A percentile compares a stretch with the other conserved stretches of the same genome.
Evolutionary conservation across 2,329 filamentous ascomycete species (phyloP).

Genomic region (Geosmithia flava): DNA sequence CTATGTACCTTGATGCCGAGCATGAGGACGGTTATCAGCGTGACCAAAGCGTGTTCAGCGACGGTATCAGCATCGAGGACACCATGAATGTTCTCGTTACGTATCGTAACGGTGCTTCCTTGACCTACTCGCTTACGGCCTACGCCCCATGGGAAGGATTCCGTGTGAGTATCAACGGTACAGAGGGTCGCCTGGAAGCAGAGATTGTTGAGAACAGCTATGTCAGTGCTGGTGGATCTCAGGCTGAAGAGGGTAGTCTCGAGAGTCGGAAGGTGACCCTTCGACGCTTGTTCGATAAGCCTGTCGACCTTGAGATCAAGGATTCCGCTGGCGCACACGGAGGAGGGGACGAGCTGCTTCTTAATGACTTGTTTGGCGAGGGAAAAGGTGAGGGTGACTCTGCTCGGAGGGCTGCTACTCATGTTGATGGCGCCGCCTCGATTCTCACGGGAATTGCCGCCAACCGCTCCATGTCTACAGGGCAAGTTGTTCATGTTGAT

Average conservation of each 20-base stretch:
- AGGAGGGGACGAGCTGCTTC: constrained; percentile 43
- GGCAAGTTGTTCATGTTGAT: constrained; percentile 42
- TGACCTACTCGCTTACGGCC: constrained; percentile 47
- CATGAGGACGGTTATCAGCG: constrained; percentile 50
- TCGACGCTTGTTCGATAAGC: constrained; percentile 42
- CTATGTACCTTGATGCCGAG: constrained; percentile 49
- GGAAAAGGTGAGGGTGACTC: constrained; percentile 10
- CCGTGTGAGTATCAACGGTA: constrained; percentile 45
- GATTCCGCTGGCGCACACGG: constrained; percentile 44
- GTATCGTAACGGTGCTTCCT: constrained; percentile 41
- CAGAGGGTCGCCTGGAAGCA: constrained; percentile 43
- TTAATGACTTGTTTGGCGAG: constrained; percentile 44
- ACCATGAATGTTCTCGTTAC: constrained; percentile 48
- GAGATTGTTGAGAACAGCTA: constrained; percentile 52
- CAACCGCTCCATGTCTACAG: constrained; percentile 43
- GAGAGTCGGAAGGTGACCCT: constrained; percentile 36
- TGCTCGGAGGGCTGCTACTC: constrained; percentile 34
- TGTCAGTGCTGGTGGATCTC: constrained; percentile 47
- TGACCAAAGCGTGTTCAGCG: constrained; percentile 49
- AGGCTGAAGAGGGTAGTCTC: constrained; percentile 38
- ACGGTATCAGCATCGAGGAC: constrained; percentile 53
- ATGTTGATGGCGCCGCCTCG: constrained; percentile 45
- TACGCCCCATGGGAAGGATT: constrained; percentile 54
- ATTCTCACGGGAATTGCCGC: constrained; percentile 49
- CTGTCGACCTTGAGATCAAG: constrained; percentile 38